Evolutionary conservation across 148 eudicot genomes (phyloP).

Genomic region (Vaccinium darrowii): DNA sequence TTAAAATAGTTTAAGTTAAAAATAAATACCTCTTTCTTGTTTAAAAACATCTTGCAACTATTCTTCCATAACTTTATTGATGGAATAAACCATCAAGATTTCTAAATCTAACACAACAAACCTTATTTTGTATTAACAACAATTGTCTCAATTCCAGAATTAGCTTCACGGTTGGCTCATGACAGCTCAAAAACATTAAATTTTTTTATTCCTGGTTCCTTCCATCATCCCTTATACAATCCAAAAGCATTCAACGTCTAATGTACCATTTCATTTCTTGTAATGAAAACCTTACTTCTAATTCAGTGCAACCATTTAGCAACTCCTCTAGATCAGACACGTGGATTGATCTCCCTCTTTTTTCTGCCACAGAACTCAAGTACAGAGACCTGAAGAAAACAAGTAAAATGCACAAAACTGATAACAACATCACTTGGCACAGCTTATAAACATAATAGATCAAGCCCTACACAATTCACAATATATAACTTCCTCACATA

Average conservation of each 20-base stretch:
- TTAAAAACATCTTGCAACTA: neutral
- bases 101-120: neutral
- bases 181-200: neutral
- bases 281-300: slow-evolving; percentile 74
- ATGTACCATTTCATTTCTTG: neutral
- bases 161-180: neutral
- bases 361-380: slow-evolving; percentile 89
- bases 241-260: neutral
- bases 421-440: slow-evolving; percentile 28
- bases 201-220: neutral
- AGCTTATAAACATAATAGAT: slow-evolving; percentile 2
- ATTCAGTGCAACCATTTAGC: slow-evolving; percentile 84
- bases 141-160: neutral
- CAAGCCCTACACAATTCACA: neutral
- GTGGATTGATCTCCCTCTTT: slow-evolving; percentile 82
- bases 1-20: neutral
- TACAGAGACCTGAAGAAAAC: slow-evolving; percentile 75
- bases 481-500: neutral
- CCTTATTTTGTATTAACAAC: neutral
- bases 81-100: neutral
- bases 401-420: slow-evolving; percentile 27
- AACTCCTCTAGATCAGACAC: slow-evolving; percentile 90
- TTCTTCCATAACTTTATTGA: neutral
- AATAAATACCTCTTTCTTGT: neutral
- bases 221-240: neutral